Base-by-base conservation (phyloP, 2,329 filamentous ascomycete genomes). In the Apiospora rasikravindrae region DNA sequence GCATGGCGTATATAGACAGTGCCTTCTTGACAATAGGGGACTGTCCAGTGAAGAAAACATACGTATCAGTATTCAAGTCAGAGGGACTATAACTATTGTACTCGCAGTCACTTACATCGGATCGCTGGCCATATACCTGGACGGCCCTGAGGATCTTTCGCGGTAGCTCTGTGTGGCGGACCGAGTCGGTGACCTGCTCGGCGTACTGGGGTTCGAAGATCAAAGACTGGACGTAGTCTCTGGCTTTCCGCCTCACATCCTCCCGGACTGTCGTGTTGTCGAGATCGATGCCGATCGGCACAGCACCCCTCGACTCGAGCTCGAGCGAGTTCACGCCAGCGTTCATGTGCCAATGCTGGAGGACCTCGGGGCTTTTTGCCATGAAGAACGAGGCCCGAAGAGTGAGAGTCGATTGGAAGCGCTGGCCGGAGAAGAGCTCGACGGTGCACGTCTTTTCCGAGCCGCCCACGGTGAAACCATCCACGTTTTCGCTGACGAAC, bases 1-100 rank as follows among this genome's bases (percentile, higher is more conserved):
- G 87, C 83, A 88, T 88, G 61, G 85, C 85, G 78, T 89, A 88
- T 69, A 90, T 86, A 49, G 84, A 83, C 26, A 90, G 82, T 1
- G 88, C 87, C 51, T 84, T 83, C 77, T 85, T 86, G 64, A 89
- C 88, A 76, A 90, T 87, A 13, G 82, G 73, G 0, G 85, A 85
- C 80, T 87, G 45, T 11, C 68, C 44, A 69, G 45, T 37, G n/a
- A 33, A 13, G 26, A 40, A 44, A 33, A n/a, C 42, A 13, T 16
- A 4, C 4, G 24, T 2, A 68, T 26, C 7, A 26, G 47, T 29
- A 10, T n/a, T 22, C 0, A 8, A n/a, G 33, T 40, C 33, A 40
- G 7, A n/a, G 8, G 22, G 10, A 64, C 8, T 8, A 5, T 13
- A 33, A 16, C 22, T 22, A 11, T 6, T 2, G 4, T 13, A 13